Evolutionary conservation across 805 yeast species (phyloP).

Genomic region (Priceomyces carsonii): DNA sequence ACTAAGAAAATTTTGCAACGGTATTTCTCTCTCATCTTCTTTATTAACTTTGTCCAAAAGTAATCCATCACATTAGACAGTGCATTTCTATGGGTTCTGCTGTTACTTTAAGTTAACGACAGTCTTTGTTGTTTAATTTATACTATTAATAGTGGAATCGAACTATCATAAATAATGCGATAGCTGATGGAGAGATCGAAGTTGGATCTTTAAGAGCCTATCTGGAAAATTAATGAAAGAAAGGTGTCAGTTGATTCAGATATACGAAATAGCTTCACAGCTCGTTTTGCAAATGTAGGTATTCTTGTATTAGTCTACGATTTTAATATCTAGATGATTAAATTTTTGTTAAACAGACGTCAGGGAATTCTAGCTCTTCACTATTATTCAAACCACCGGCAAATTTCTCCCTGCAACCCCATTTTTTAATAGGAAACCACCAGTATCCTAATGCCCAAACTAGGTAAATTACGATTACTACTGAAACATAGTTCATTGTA

Average conservation of each 20-base stretch:
- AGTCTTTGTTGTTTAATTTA: too few species aligned
- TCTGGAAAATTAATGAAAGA: conserved; percentile 50
- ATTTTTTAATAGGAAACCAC: conserved; percentile 42
- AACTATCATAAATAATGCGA: conserved; percentile 39
- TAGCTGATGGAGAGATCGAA: conserved; percentile 48
- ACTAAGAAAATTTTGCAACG: too few species aligned
- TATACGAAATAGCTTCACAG: too few species aligned
- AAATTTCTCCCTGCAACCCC: conserved; percentile 37
- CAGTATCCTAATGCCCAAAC: conserved; percentile 39
- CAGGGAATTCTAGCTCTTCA: conserved; percentile 46
- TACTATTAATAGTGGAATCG: conserved; percentile 13
- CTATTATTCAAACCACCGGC: conserved; percentile 43
- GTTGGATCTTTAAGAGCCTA: conserved; percentile 48
- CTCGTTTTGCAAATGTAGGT: too few species aligned
- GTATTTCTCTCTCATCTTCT: conserved; percentile 17
- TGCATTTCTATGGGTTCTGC: conserved; percentile 45
- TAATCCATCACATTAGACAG: conserved; percentile 70
- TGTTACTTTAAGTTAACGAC: too few species aligned
- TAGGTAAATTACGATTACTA: conserved; percentile 46
- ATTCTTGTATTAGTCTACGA: too few species aligned
- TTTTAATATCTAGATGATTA: too few species aligned
- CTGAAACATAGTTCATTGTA: conserved; percentile 68
- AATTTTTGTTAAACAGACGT: conserved; percentile 35
- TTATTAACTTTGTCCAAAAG: conserved; percentile 64
- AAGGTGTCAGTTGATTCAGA: conserved; percentile 53